Conservation (phyloP, 306 rosid genomes). For the Phaseolus lunatus region DNA sequence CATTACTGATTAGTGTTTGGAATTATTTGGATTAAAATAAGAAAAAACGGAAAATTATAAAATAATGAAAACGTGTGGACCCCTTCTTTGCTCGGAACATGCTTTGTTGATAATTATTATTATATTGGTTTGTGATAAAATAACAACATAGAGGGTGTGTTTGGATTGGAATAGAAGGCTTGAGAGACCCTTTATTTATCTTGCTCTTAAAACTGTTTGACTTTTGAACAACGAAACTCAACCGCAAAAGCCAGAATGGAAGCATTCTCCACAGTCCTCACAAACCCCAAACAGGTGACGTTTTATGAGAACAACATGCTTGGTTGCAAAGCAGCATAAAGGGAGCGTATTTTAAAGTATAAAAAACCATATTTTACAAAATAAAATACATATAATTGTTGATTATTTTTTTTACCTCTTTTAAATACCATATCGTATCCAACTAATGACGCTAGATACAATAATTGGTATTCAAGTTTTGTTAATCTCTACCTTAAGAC, state of each 20-base stretch:
- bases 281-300: slow-evolving; percentile 47
- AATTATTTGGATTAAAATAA: slow-evolving; percentile 15
- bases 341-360: background rate
- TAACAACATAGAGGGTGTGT: slow-evolving; percentile 26
- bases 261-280: slow-evolving; percentile 42
- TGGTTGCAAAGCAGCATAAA: too few species aligned
- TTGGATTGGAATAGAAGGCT: slow-evolving; percentile 59
- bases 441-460: too few species aligned
- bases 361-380: background rate
- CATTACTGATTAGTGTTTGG: background rate
- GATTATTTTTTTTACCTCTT: background rate
- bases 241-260: slow-evolving; percentile 50
- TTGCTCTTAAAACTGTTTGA: slow-evolving; percentile 53
- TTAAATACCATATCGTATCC: too few species aligned
- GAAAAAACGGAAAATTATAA: background rate
- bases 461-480: too few species aligned
- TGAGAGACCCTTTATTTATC: slow-evolving; percentile 34
- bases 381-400: background rate
- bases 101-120: background rate
- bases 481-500: too few species aligned
- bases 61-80: slow-evolving; percentile 60
- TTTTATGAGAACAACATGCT: slow-evolving; percentile 33
- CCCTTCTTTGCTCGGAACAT: slow-evolving; percentile 28
- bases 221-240: slow-evolving; percentile 52
- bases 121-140: background rate